Percentiles rank a stretch among this genome's conserved stretches.
Evolutionary conservation across 108 stramenopile species (phyloP).

Genomic region (Cylindrotheca closterium): DNA sequence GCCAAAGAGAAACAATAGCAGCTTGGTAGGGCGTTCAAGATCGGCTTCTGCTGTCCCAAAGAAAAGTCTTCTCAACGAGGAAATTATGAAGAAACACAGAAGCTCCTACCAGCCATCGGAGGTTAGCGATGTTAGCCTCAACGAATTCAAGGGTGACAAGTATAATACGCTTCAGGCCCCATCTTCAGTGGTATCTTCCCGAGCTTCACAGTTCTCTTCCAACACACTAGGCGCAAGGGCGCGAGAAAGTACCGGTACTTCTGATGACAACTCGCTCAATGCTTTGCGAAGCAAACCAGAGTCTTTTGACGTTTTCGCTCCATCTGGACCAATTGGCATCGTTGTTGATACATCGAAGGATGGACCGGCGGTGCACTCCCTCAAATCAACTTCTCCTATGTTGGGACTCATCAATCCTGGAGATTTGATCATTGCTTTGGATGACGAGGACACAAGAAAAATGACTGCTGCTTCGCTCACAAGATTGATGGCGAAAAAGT

Average conservation of each 20-base stretch:
- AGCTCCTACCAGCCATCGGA: background rate
- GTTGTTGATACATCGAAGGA: conserved; percentile 81
- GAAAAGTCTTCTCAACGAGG: background rate
- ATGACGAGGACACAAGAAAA: conserved; percentile 70
- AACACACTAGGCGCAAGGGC: background rate
- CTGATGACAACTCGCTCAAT: background rate
- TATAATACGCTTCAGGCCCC: background rate
- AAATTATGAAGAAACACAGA: background rate
- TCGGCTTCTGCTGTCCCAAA: background rate
- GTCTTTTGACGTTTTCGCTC: conserved; percentile 74
- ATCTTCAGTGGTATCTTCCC: background rate
- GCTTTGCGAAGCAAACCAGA: background rate
- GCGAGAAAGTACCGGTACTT: background rate
- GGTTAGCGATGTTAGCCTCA: background rate
- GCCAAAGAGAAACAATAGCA: background rate
- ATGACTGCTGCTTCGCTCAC: conserved; percentile 81
- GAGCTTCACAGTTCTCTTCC: background rate
- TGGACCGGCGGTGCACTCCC: conserved; percentile 77
- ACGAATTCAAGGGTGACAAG: background rate
- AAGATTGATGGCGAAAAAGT: conserved; percentile 75
- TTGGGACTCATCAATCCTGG: conserved; percentile 74
- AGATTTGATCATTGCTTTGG: conserved; percentile 80
- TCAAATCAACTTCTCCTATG: conserved; percentile 74
- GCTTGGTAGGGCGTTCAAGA: background rate
- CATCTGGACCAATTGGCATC: conserved; percentile 77